Percentiles rank a stretch among this genome's conserved stretches.
Evolutionary conservation across 2,329 filamentous ascomycete species (phyloP).

Genomic region (Cyphellophora attinorum): DNA sequence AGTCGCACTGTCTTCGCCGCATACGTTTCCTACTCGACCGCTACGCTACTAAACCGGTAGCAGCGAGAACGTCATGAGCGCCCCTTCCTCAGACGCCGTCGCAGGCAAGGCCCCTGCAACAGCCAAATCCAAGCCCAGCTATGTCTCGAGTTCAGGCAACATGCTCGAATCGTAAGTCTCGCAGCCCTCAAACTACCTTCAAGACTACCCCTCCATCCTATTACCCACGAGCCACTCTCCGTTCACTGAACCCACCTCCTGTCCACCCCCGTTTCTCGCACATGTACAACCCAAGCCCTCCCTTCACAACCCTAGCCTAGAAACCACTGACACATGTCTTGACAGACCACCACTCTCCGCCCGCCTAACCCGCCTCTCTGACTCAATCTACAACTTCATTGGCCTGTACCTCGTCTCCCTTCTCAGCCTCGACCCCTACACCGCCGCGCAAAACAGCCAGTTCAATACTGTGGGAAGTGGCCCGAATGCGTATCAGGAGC

Average conservation of each 20-base stretch:
- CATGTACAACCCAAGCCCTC: neutral
- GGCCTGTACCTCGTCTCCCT: conserved; percentile 36
- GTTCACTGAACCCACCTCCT: neutral
- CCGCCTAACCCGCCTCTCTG: conserved; percentile 30
- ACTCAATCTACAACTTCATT: conserved; percentile 36
- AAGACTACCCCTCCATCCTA: neutral
- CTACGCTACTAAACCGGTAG: too few species aligned
- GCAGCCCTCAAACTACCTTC: neutral
- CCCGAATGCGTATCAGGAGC: conserved; percentile 19
- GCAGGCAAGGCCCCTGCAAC: neutral
- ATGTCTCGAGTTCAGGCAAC: conserved; percentile 15
- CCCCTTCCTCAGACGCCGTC: neutral
- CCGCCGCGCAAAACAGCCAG: conserved; percentile 33
- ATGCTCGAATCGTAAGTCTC: conserved; percentile 12
- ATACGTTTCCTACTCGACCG: too few species aligned
- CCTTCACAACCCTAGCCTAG: neutral
- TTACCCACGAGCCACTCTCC: too few species aligned
- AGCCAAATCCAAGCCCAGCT: conserved; percentile 1
- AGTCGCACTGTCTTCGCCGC: too few species aligned
- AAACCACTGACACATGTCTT: conserved; percentile 3
- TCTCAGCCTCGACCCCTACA: conserved; percentile 38
- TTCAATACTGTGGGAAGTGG: conserved; percentile 32
- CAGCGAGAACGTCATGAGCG: neutral
- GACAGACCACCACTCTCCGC: conserved; percentile 35
- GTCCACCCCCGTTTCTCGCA: neutral